Percentiles rank a stretch among this genome's conserved stretches.
Conservation (phyloP, 345 rosid species). For the Gossypium ekmanianum region DNA sequence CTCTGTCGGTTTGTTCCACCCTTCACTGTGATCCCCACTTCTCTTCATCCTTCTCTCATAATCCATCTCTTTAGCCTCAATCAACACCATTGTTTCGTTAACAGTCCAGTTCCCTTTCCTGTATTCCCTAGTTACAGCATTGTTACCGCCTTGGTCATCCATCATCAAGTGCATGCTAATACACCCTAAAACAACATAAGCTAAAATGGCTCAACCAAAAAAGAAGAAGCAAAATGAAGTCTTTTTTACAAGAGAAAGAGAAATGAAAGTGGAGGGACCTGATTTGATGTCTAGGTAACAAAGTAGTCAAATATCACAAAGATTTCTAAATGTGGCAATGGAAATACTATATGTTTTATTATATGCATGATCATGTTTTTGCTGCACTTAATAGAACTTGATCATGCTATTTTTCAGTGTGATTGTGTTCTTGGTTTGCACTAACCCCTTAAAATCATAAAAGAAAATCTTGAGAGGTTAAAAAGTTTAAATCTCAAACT, state of each 20-base stretch:
- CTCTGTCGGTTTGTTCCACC: constrained; percentile 54
- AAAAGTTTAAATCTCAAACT: constrained; percentile 38
- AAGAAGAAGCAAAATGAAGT: background rate
- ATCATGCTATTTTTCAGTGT: background rate
- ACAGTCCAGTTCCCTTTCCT: constrained; percentile 88
- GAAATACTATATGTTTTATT: background rate
- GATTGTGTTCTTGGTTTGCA: constrained; percentile 2
- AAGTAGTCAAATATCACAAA: constrained; percentile 11
- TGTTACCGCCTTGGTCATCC: constrained; percentile 55
- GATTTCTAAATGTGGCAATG: background rate
- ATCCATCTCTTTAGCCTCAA: constrained; percentile 86
- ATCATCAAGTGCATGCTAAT: constrained; percentile 29
- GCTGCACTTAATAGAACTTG: background rate
- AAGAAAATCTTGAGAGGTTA: constrained; percentile 24
- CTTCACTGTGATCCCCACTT: constrained; percentile 34
- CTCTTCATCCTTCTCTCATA: constrained; percentile 77
- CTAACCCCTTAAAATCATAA: constrained; percentile 25
- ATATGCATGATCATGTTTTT: background rate
- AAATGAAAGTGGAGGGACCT: background rate
- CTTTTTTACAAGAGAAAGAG: background rate
- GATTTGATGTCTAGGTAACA: constrained; percentile 10
- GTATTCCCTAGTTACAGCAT: constrained; percentile 55
- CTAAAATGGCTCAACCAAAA: background rate
- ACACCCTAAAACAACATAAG: background rate
- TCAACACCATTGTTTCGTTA: constrained; percentile 70